Percentiles rank a stretch among this genome's conserved stretches.
These are phyloP conservation scores for Fonsecaea pugnacius DNA, from an alignment of 2,329 filamentous ascomycete species.

Conservation along the genomic window DNA sequence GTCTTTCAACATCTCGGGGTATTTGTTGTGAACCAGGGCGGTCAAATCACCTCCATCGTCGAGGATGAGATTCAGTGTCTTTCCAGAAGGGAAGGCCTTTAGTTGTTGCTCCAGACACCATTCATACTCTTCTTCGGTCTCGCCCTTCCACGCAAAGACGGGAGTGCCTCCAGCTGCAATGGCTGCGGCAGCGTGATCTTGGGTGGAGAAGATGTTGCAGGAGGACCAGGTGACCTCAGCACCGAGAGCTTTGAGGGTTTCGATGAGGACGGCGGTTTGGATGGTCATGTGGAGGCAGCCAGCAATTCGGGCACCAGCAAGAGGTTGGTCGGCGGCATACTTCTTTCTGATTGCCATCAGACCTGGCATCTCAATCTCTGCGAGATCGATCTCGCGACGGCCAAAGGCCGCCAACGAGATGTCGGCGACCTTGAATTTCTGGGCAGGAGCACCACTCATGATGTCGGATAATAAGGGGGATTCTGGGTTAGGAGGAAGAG, in stretches of 20 bases:
- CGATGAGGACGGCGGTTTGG: constrained; percentile 98
- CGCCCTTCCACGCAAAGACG: constrained; percentile 82
- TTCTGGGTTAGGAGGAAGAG: no score
- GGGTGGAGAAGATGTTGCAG: constrained; percentile 99
- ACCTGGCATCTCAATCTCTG: constrained; percentile 96
- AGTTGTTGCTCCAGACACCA: constrained; percentile 99
- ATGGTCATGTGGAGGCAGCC: constrained; percentile 99
- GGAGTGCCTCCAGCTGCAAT: constrained; percentile 92
- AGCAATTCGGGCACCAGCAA: constrained; percentile 92
- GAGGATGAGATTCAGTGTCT: constrained; percentile 97
- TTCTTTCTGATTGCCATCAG: constrained; percentile 92
- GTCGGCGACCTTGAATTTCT: constrained; percentile 98
- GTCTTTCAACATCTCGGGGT: constrained; percentile 96
- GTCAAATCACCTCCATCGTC: constrained; percentile 98
- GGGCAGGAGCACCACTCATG: constrained; percentile 74
- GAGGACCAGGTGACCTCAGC: constrained; percentile 98
- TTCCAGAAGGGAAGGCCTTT: constrained; percentile 90
- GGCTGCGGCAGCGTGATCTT: constrained; percentile 96
- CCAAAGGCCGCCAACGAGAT: constrained; percentile 97
- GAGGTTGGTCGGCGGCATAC: constrained; percentile 90
- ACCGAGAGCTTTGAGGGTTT: constrained; percentile 91
- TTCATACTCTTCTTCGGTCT: constrained; percentile 99
- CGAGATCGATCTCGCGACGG: constrained; percentile 98
- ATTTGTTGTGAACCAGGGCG: constrained; percentile 94
- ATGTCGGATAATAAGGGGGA: constrained; percentile 16